phyloP scores from a whole-genome alignment of 202 grass and related monocot genomes.

The Schoenoplectus tabernaemontani region DNA sequence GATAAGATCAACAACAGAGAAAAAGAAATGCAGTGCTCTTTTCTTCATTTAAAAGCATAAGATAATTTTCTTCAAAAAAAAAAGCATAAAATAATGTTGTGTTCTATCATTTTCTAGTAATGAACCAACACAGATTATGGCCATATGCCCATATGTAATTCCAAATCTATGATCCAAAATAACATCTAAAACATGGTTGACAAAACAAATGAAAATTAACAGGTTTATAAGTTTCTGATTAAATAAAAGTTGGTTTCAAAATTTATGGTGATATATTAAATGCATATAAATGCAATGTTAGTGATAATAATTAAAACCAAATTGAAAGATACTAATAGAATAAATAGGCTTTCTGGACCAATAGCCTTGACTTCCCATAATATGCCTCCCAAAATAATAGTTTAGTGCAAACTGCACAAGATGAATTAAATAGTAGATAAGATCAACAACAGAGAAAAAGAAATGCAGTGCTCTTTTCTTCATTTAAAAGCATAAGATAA shows the following conservation, averaged over 20 bases:
- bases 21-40: background rate
- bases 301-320: background rate
- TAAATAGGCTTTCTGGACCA: background rate
- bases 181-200: background rate
- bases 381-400: too few relatives aligned
- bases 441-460: background rate
- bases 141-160: background rate
- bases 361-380: background rate
- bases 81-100: background rate
- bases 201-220: background rate
- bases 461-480: background rate
- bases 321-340: background rate
- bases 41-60: background rate
- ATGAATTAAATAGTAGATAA: background rate
- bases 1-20: background rate
- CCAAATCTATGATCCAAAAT: background rate
- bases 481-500: background rate
- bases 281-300: conserved; percentile 2
- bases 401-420: background rate
- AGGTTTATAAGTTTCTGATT: background rate
- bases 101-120: background rate
- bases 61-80: background rate
- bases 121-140: background rate
- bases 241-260: background rate
- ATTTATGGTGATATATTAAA: background rate